Percentiles rank a stretch among this genome's conserved stretches.
Evolutionary conservation across 805 yeast species (phyloP).

Genomic region (Wickerhamomyces hampshirensis): DNA sequence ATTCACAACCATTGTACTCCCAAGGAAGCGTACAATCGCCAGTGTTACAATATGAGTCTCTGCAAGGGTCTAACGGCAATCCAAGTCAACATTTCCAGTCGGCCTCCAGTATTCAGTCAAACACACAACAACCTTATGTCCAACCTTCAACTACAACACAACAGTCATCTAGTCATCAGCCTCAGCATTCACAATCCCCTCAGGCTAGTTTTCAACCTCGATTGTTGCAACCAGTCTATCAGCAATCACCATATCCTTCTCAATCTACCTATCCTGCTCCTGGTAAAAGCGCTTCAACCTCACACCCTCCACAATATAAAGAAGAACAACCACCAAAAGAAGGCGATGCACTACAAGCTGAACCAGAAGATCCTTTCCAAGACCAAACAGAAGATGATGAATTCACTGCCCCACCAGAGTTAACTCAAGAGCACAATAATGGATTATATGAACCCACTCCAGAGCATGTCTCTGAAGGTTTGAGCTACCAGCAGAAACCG

Average conservation of each 20-base stretch:
- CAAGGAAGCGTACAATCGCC: no score
- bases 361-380: conserved; percentile 10
- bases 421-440: not conserved
- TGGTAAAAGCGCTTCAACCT: conserved; percentile 2
- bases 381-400: conserved; percentile 16
- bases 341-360: conserved; percentile 1
- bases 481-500: no score
- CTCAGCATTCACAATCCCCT: conserved; percentile 1
- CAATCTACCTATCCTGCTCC: conserved; percentile 9
- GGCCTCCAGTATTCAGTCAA: no score
- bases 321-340: not conserved
- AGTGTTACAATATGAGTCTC: no score
- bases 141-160: conserved; percentile 1
- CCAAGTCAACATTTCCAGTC: no score
- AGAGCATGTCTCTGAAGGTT: not conserved
- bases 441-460: not conserved
- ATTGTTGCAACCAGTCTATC: no score
- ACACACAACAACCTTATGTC: conserved; percentile 2
- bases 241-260: conserved; percentile 10
- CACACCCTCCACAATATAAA: conserved; percentile 6
- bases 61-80: no score
- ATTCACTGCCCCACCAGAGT: conserved; percentile 18
- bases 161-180: conserved; percentile 3
- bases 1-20: conserved; percentile 9
- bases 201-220: conserved; percentile 2